phyloP scores from a whole-genome alignment of 805 yeast genomes.

The Blastobotrys attinorum region DNA sequence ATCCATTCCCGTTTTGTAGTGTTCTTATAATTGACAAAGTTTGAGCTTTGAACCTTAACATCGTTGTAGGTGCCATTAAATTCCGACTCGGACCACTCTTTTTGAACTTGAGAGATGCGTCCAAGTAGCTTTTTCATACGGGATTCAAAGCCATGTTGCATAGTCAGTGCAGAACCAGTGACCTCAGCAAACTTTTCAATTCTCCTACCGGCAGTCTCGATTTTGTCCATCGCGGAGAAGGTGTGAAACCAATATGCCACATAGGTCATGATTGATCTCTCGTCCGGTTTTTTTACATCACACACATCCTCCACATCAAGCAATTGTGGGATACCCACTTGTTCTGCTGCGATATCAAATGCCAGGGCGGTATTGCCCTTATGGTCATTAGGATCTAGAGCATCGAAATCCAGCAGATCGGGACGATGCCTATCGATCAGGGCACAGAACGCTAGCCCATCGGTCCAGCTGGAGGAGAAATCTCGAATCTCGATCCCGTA shows the following conservation, averaged over 20 bases:
- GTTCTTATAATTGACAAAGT: slow-evolving; percentile 24
- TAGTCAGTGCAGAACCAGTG: slow-evolving; percentile 23
- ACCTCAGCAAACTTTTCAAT: slow-evolving; percentile 32
- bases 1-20: slow-evolving; percentile 32
- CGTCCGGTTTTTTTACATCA: slow-evolving; percentile 45
- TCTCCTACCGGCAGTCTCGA: slow-evolving; percentile 33
- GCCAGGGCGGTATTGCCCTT: slow-evolving; percentile 32
- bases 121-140: slow-evolving; percentile 25
- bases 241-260: slow-evolving; percentile 51
- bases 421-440: slow-evolving; percentile 37
- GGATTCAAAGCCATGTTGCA: slow-evolving; percentile 29
- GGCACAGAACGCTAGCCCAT: slow-evolving; percentile 43
- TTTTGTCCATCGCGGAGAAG: slow-evolving; percentile 31
- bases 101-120: slow-evolving; percentile 17
- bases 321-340: slow-evolving; percentile 43
- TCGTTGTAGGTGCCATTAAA: slow-evolving; percentile 23
- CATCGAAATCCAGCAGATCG: slow-evolving; percentile 32
- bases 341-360: slow-evolving; percentile 36
- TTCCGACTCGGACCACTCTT: slow-evolving; percentile 23
- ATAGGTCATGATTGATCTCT: slow-evolving; percentile 50
- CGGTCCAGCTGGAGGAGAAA: slow-evolving; percentile 50
- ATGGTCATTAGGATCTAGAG: slow-evolving; percentile 24
- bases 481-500: slow-evolving; percentile 37
- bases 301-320: slow-evolving; percentile 49
- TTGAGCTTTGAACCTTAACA: slow-evolving; percentile 22